phyloP scores from a whole-genome alignment of 1,139 yeast species.

The Saccharomyces hybrid region DNA sequence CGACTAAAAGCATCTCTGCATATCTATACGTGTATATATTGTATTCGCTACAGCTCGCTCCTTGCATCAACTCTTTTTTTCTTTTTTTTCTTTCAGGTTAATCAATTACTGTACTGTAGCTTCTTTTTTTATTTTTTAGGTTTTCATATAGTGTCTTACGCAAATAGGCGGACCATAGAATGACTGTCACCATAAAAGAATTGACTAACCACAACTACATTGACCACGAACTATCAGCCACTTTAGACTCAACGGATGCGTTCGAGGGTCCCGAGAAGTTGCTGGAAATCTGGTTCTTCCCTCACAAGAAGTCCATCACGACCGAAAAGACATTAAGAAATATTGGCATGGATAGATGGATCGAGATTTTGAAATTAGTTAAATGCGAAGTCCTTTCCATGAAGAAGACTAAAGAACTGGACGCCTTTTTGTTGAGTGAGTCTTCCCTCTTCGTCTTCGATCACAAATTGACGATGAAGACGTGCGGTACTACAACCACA shows the following conservation, averaged over 20 bases:
- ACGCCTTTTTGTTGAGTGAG: conserved; percentile 83
- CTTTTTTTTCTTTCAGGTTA: background rate
- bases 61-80: background rate
- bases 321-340: conserved; percentile 47
- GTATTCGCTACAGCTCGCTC: background rate
- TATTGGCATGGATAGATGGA: conserved; percentile 65
- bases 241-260: conserved; percentile 80
- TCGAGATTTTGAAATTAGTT: conserved; percentile 66
- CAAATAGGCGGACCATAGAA: conserved; percentile 3
- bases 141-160: background rate
- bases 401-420: conserved; percentile 58
- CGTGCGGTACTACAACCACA: conserved; percentile 95
- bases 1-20: background rate
- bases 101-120: background rate
- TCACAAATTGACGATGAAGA: conserved; percentile 78
- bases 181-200: conserved; percentile 27
- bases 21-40: background rate
- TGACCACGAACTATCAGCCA: conserved; percentile 72
- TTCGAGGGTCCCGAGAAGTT: conserved; percentile 97
- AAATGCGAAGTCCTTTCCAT: conserved; percentile 84
- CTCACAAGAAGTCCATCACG: conserved; percentile 31
- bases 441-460: conserved; percentile 85
- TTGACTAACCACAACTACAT: conserved; percentile 45
- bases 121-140: background rate
- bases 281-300: conserved; percentile 83